phyloP scores from a whole-genome alignment of 495 filamentous ascomycete genomes.

The Aspergillus ellipticus region DNA sequence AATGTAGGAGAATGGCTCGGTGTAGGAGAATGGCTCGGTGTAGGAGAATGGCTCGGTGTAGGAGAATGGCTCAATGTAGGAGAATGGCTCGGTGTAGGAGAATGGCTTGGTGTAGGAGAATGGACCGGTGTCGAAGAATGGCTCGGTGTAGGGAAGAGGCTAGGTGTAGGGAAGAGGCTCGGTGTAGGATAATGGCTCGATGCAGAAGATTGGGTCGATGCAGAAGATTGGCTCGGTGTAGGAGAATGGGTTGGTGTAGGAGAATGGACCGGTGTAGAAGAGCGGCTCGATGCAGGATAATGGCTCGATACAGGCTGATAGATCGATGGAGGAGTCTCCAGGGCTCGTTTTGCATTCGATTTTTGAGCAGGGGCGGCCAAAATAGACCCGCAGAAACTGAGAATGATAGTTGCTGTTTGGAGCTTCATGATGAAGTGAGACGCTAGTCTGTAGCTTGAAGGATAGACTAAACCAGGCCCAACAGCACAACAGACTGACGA shows the following conservation, averaged over 20 bases:
- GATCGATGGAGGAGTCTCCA: too few species aligned
- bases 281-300: background rate
- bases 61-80: too few species aligned
- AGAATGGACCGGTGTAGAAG: too few species aligned
- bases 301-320: background rate
- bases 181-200: too few species aligned
- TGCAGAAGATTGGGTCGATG: too few species aligned
- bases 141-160: background rate
- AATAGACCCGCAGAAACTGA: slow-evolving; percentile 3
- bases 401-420: slow-evolving; percentile 7
- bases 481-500: background rate
- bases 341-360: background rate
- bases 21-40: too few species aligned
- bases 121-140: background rate
- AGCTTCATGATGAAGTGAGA: background rate
- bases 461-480: background rate
- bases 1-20: too few species aligned
- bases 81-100: background rate
- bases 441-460: background rate
- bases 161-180: too few species aligned
- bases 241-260: too few species aligned
- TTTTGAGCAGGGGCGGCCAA: slow-evolving; percentile 2
- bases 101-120: background rate
- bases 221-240: too few species aligned
- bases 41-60: too few species aligned